Base-by-base conservation (phyloP, 2,329 filamentous ascomycete species). In the Apiospora hydei region DNA sequence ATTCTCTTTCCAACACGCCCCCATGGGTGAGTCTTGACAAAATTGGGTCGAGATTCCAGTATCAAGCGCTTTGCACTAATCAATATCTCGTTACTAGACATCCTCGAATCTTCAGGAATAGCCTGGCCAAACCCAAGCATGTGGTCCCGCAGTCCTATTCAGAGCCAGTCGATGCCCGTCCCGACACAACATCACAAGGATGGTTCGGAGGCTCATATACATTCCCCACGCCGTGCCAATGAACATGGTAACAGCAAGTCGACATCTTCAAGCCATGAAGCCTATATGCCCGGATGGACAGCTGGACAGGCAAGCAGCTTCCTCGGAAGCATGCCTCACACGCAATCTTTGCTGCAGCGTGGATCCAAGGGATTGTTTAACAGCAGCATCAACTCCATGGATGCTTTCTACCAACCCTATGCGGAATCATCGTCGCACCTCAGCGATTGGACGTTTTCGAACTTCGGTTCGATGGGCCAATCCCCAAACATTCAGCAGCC, bases 1-100 rank as follows among this genome's bases (percentile, higher is more conserved):
- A 18, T 96, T 97, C 81, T 92, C 94, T 0, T 97, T 97, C 77
- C 93, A 96, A 78, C 93, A 96, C 84, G 94, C 93, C 46, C 94
- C 94, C 0, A 83, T 93, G 71, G 88, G 94, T 96, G 84, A 75
- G 86, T 82, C 21, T 14, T n/a, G 8, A 6, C 34, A 8, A 64
- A 3, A 18, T n/a, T 7, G 18, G 7, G 34, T n/a, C 10, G 61
- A 41, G 30, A 11, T 38, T 13, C 16, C 4, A 11, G 30, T 14
- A 34, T 16, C 16, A 5, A 10, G 18, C 4, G 73, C 43, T 44
- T 38, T 10, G 30, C 61, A 61, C 73, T 74, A 26, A 76, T 68
- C 76, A 81, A 73, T 26, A 14, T 26, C 11, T 21, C 21, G 44
- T 30, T 49, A 8, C 21, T 75, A 94, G 94, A 93, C 57, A 85